A percentile compares a stretch with the other conserved stretches of the same genome.
phyloP scores from a whole-genome alignment of 768 basidiomycete genomes.

The Wakefieldia striispora region DNA sequence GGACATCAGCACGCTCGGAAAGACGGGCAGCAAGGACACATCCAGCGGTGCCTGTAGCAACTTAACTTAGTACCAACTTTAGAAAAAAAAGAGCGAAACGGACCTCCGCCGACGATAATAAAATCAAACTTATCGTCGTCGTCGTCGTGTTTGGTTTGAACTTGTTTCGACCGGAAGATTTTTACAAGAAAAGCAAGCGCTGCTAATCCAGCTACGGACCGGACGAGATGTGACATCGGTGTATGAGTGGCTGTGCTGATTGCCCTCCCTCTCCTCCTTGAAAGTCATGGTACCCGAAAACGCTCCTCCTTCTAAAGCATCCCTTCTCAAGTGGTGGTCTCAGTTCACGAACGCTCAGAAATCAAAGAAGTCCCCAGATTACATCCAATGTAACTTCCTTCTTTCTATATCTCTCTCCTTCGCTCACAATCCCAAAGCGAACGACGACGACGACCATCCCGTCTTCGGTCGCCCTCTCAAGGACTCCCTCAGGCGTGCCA shows the following conservation, averaged over 20 bases:
- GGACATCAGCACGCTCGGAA: conserved; percentile 34
- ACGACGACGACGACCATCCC: conserved; percentile 39
- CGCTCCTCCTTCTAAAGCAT: conserved; percentile 48
- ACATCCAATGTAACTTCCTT: conserved; percentile 37
- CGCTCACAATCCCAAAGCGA: conserved; percentile 8
- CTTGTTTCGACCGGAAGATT: background rate
- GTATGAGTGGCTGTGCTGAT: conserved; percentile 20
- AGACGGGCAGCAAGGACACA: conserved; percentile 45
- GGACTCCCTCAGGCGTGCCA: conserved; percentile 82
- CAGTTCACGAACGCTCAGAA: conserved; percentile 68
- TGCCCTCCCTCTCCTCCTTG: background rate
- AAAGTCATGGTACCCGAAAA: conserved; percentile 30
- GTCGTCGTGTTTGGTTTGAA: too few relatives aligned
- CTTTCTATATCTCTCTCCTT: background rate
- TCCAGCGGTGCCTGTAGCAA: conserved; percentile 44
- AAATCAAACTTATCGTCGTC: conserved; percentile 43
- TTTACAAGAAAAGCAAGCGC: conserved; percentile 7
- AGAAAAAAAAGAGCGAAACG: background rate
- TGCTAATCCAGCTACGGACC: conserved; percentile 4
- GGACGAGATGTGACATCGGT: too few relatives aligned
- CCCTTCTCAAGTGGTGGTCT: conserved; percentile 80
- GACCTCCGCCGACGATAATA: conserved; percentile 56
- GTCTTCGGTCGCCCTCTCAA: conserved; percentile 87
- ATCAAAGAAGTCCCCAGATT: conserved; percentile 54
- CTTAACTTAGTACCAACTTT: background rate